Base-by-base conservation (phyloP, 768 basidiomycete genomes). In the Hygrocybe coccinea region DNA sequence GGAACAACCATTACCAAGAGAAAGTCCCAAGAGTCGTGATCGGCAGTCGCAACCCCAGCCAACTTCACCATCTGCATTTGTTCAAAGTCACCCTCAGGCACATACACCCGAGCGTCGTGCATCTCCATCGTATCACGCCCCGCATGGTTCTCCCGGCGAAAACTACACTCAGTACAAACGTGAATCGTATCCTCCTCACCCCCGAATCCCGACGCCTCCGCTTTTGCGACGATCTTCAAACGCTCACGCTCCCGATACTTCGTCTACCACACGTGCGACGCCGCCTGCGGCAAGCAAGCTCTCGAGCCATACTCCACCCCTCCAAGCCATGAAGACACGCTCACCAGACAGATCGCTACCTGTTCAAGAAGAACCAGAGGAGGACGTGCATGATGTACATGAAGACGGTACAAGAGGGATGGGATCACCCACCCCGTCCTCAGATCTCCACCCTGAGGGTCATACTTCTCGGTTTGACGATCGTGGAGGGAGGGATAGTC, bases 281-380 rank as follows among this genome's bases (percentile, higher is more conserved):
- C 56, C 59, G 15, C 59, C 48, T 8, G 54, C 57, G 65, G 29
- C 65, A 65, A 41, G 69, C 64, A 69, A 73, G 58, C 67, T 76
- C 25, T 69, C 72, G 24, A 79, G 72, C 41, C 80, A 82, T 60
- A 82, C 84, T 0, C 79, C 84, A 0, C 82, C 84, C 15, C 59
- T 78, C 52, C 84, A 83, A 62, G 66, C 75, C 9, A 74, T 79
- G 65, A 65, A 74, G 56, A 73, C 78, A 5, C 81, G 85, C 19
- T 82, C 83, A 19, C 83, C 87, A 1, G 87, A 88, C 66, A 77
- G 86, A 34, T 87, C 87, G 14, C 74, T 90, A 22, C 87, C 87
- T 17, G 79, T 89, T 2, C 87, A 90, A 66, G 87, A 89, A 65
- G 87, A 88, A 58, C 77, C 78, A 25, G 86, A 88, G 62, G 87